Evolutionary conservation across 2,329 filamentous ascomycete species (phyloP).

Genomic region (Pseudonectria buxi): DNA sequence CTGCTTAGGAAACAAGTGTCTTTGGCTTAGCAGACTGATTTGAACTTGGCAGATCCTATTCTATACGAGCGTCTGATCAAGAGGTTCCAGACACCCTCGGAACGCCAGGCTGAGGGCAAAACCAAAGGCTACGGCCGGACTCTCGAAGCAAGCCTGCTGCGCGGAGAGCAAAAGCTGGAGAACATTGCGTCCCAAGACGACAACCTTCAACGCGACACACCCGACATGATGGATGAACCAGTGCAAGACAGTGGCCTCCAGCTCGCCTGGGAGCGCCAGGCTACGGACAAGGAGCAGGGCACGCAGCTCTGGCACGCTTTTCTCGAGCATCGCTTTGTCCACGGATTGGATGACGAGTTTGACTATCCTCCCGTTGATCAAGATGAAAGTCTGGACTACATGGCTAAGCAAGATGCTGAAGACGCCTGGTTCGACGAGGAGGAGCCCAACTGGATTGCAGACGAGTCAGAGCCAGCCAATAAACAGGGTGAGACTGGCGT

Average conservation of each 20-base stretch:
- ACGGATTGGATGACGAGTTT: conserved; percentile 70
- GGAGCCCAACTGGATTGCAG: conserved; percentile 59
- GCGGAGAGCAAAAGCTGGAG: conserved; percentile 70
- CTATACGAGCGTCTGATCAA: conserved; percentile 77
- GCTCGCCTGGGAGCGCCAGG: conserved; percentile 25
- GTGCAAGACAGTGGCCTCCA: conserved; percentile 27
- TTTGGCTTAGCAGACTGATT: conserved; percentile 2
- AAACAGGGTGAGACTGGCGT: conserved; percentile 59
- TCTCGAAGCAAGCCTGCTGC: conserved; percentile 68
- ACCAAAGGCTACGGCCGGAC: conserved; percentile 72
- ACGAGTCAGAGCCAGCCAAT: conserved; percentile 22
- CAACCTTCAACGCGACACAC: background rate
- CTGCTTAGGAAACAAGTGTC: background rate
- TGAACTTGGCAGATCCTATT: conserved; percentile 54
- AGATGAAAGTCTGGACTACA: conserved; percentile 63
- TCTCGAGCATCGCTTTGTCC: conserved; percentile 67
- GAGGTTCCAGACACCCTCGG: conserved; percentile 64
- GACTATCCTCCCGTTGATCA: conserved; percentile 66
- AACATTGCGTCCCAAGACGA: conserved; percentile 24
- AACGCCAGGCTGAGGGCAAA: conserved; percentile 67
- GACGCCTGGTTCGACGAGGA: conserved; percentile 78
- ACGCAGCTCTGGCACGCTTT: conserved; percentile 62
- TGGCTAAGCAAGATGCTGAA: conserved; percentile 54
- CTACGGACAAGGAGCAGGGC: conserved; percentile 53
- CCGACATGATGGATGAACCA: conserved; percentile 3